phyloP scores from a whole-genome alignment of 2,329 filamentous ascomycete species.

The Beauveria brongniartii region DNA sequence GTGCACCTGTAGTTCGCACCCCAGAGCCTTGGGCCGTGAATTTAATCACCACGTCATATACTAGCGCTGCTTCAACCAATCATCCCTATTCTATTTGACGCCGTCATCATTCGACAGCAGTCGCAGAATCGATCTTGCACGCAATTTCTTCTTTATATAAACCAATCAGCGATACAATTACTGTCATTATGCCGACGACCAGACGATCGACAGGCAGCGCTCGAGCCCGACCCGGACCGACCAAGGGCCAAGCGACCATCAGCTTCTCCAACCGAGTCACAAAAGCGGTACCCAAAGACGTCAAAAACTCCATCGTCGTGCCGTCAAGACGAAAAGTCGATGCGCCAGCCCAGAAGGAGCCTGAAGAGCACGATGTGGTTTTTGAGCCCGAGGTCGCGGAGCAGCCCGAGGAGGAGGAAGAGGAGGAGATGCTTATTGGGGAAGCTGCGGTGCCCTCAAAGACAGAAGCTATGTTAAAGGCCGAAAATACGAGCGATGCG shows the following conservation, averaged over 20 bases:
- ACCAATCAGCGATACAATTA: neutral
- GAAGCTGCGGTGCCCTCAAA: conserved; percentile 29
- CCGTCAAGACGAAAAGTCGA: conserved; percentile 29
- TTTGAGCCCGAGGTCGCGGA: conserved; percentile 14
- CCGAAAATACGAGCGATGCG: conserved; percentile 55
- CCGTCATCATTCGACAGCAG: neutral
- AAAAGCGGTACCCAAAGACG: conserved; percentile 40
- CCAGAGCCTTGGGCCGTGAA: neutral
- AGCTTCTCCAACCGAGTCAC: conserved; percentile 52
- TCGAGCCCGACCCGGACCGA: conserved; percentile 26
- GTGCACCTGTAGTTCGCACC: neutral
- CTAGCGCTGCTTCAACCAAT: neutral
- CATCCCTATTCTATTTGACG: neutral
- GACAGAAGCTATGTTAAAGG: conserved; percentile 45
- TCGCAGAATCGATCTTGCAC: too few species aligned
- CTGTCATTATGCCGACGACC: conserved; percentile 36
- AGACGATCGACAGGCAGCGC: conserved; percentile 37
- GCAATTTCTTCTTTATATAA: neutral
- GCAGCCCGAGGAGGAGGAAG: conserved; percentile 18
- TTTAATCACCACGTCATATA: conserved; percentile 9
- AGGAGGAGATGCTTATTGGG: conserved; percentile 19
- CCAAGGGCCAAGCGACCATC: conserved; percentile 45
- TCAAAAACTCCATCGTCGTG: conserved; percentile 35
- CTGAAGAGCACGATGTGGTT: conserved; percentile 17
- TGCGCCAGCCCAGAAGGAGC: conserved; percentile 16